Conservation (phyloP, 2,329 filamentous ascomycete species). For the Sporothrix sp. region DNA sequence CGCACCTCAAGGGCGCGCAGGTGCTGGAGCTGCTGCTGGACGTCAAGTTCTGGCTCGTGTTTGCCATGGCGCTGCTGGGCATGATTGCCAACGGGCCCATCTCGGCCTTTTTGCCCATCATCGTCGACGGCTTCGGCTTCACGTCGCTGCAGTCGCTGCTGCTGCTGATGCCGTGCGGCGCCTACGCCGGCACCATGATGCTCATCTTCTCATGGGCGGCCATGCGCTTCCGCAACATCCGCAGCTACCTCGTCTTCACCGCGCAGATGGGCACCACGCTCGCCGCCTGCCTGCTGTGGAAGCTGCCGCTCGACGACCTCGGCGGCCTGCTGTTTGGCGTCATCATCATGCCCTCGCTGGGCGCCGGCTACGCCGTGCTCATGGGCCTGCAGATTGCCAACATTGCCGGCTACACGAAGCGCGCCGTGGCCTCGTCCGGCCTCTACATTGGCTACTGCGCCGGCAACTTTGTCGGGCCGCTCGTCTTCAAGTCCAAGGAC, state of each 20-base stretch:
- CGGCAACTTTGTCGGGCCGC: conserved; percentile 31
- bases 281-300: conserved; percentile 33
- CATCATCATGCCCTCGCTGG: conserved; percentile 36
- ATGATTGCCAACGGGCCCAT: conserved; percentile 37
- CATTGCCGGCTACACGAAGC: conserved; percentile 43
- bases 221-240: conserved; percentile 18
- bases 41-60: conserved; percentile 31
- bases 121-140: conserved; percentile 36
- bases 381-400: conserved; percentile 38
- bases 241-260: conserved; percentile 25
- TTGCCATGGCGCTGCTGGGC: conserved; percentile 29
- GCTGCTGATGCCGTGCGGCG: conserved; percentile 31
- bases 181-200: conserved; percentile 27
- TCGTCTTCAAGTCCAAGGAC: conserved; percentile 22
- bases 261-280: conserved; percentile 34
- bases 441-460: conserved; percentile 43
- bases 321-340: conserved; percentile 37
- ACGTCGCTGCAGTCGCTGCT: conserved; percentile 33
- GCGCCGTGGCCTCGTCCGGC: conserved; percentile 37
- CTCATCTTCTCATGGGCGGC: conserved; percentile 32
- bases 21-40: conserved; percentile 28
- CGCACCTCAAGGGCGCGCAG: conserved; percentile 34
- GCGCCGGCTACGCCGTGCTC: conserved; percentile 38
- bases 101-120: conserved; percentile 35
- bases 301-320: conserved; percentile 31